Conservation (phyloP, 805 yeast genomes). For the Kluyveromyces dobzhanskii region DNA sequence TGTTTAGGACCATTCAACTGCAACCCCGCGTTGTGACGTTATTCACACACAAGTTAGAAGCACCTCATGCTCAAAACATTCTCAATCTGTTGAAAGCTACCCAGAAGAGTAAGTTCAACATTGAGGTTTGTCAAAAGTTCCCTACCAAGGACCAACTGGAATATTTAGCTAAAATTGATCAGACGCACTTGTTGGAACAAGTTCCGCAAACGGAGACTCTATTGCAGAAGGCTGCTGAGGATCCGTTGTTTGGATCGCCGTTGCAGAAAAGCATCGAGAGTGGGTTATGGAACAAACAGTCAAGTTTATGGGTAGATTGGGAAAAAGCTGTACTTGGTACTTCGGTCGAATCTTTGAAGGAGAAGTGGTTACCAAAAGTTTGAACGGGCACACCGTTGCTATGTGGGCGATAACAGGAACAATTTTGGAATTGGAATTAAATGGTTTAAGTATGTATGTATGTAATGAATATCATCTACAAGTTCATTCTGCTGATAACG, state of each 20-base stretch:
- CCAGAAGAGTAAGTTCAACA: constrained; percentile 11
- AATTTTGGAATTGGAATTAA: too few relatives aligned
- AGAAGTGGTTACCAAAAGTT: background rate
- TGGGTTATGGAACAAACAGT: constrained; percentile 19
- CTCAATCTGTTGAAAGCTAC: constrained; percentile 13
- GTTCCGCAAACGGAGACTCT: constrained; percentile 14
- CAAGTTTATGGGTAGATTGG: constrained; percentile 30
- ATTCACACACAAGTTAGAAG: constrained; percentile 27
- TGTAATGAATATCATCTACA: constrained; percentile 5
- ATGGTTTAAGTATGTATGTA: background rate
- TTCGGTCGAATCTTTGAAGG: constrained; percentile 11
- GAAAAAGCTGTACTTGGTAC: constrained; percentile 25
- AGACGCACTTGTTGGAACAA: constrained; percentile 10
- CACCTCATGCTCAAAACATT: constrained; percentile 17
- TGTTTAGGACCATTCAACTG: constrained; percentile 39
- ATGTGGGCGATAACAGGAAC: too few relatives aligned
- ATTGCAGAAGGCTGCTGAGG: constrained; percentile 10
- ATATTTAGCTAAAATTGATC: constrained; percentile 18
- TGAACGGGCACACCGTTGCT: too few relatives aligned
- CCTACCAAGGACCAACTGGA: constrained; percentile 25
- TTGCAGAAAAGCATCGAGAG: constrained; percentile 13
- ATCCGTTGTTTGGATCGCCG: constrained; percentile 17
- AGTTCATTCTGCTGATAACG: constrained; percentile 70
- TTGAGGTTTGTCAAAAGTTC: constrained; percentile 19
- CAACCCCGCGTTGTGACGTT: constrained; percentile 40